phyloP scores from a whole-genome alignment of 805 yeast species.

The Ogataea pini region DNA sequence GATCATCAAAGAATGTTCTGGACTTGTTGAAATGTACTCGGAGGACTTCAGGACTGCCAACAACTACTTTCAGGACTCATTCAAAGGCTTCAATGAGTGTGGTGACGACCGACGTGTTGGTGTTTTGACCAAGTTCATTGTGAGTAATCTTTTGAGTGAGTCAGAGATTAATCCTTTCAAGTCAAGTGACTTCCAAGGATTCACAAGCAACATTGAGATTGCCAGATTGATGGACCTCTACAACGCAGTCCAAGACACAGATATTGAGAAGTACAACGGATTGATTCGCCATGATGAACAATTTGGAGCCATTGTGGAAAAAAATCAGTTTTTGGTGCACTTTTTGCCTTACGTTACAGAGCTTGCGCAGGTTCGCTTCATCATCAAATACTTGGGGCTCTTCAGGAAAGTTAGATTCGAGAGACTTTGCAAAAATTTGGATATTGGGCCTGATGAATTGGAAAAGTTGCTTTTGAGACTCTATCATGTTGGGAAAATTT shows the following conservation, averaged over 20 bases:
- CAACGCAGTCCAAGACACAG: constrained; percentile 26
- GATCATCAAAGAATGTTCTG: constrained; percentile 75
- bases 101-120: constrained; percentile 61
- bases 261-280: constrained; percentile 26
- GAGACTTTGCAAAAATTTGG: constrained; percentile 22
- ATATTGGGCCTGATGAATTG: constrained; percentile 20
- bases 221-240: constrained; percentile 30
- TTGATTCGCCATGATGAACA: constrained; percentile 16
- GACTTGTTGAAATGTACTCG: constrained; percentile 61
- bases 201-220: constrained; percentile 24
- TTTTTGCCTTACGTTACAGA: constrained; percentile 31
- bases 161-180: constrained; percentile 71
- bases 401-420: constrained; percentile 27
- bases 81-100: constrained; percentile 50
- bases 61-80: constrained; percentile 49
- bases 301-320: constrained; percentile 12
- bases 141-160: constrained; percentile 63
- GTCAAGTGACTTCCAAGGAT: constrained; percentile 61
- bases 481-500: constrained; percentile 27
- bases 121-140: constrained; percentile 59
- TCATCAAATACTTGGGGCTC: constrained; percentile 23
- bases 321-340: constrained; percentile 20
- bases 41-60: constrained; percentile 58
- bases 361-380: constrained; percentile 26
- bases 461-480: constrained; percentile 29